phyloP scores from a whole-genome alignment of 2,329 filamentous ascomycete species.

The Tolypocladium paradoxum region DNA sequence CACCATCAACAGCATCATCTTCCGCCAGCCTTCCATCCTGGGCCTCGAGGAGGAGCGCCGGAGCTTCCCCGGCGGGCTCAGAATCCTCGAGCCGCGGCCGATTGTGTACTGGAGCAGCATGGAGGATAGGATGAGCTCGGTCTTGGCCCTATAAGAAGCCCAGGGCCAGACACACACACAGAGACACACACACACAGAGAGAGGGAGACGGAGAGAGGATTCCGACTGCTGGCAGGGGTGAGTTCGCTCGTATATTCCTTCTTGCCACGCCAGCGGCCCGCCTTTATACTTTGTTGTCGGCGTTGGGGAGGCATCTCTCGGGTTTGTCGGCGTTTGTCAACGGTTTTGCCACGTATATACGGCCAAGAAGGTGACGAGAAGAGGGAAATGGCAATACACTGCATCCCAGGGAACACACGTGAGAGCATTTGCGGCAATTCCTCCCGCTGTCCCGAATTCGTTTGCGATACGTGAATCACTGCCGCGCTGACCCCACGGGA shows the following conservation, averaged over 20 bases:
- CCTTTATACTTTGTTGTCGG: background rate
- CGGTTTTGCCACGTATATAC: background rate
- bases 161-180: no score
- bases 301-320: background rate
- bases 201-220: background rate
- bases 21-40: slow-evolving; percentile 45
- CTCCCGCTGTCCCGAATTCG: background rate
- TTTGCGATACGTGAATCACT: background rate
- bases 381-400: background rate
- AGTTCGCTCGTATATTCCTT: background rate
- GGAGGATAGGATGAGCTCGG: slow-evolving; percentile 45
- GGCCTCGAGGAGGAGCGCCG: slow-evolving; percentile 46
- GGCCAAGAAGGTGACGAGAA: background rate
- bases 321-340: background rate
- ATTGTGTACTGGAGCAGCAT: slow-evolving; percentile 53
- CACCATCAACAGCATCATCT: slow-evolving; percentile 49
- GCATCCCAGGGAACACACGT: background rate
- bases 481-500: background rate
- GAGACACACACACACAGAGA: no score
- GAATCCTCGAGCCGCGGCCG: slow-evolving; percentile 50
- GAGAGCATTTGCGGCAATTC: background rate
- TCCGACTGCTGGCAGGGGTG: background rate
- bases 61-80: slow-evolving; percentile 40
- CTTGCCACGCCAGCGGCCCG: background rate
- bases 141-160: background rate